Evolutionary conservation across 495 filamentous ascomycete species (phyloP), one percentile per base, ranked within the genome.

Genomic region (Hyaloscypha variabilis): DNA sequence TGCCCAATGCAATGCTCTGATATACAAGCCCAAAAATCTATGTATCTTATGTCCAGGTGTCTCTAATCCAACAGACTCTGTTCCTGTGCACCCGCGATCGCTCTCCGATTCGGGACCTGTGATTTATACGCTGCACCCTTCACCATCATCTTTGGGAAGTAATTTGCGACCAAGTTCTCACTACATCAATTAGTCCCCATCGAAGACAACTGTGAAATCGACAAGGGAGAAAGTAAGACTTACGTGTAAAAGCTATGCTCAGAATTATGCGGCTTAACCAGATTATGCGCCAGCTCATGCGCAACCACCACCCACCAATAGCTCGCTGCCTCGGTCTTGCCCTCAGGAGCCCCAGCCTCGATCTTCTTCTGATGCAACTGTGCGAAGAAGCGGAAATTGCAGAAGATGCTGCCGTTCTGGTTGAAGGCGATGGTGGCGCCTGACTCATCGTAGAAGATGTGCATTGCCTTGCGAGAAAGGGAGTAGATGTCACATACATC

Each of bases 271-370:
- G 87, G 86, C 24, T 76, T 78, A 14, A 97, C 91, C 34, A 99
- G 75, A 72, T 98, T 98, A 76, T 99, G 95, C 55, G 96, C 94
- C 69, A 99, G 75, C 77, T 99, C 95, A 76, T 99, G 95, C 55
- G 91, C 93, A 64, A 97, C 72, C 17, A 91, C 90, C 53, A 97
- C 88, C 85, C 89, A 97, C 95, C 95, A 99, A 79, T 94, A 97
- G 8, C 90, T 83, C 39, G 88, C 73, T 1, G 93, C 92, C 46
- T 93, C 87, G 6, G 81, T 81, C 73, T 74, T 83, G 53, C 78
- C 82, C 46, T 70, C 65, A 19, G 50, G 42, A 8, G 24, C 21
- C 14, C 72, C 66, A 2, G 17, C 36, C 10, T 71, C 67, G 25
- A 71, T 57, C 49, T 79, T 72, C 29, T 75, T 73, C 59, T 83